Base-by-base conservation (phyloP, 2,329 filamentous ascomycete genomes). In the Metarhizium brunneum region DNA sequence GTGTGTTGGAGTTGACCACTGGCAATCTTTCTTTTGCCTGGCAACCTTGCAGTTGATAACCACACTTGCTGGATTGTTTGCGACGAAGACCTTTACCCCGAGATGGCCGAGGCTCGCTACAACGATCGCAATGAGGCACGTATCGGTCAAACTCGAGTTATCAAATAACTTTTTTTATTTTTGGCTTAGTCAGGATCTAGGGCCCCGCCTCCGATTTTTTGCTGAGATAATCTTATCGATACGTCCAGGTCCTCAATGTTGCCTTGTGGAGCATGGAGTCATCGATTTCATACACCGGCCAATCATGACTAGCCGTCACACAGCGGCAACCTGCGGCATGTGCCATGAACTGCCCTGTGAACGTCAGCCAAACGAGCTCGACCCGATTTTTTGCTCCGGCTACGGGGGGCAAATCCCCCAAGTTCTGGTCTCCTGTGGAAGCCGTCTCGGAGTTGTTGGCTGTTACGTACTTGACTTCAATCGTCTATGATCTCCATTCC, bases 301-400 rank as follows among this genome's bases (percentile, higher is more conserved):
- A 25, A 25, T 25, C 25, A 25, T 4, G 25, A 25, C 25, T 25
- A 25, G 25, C 25, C 25, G 25, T 25, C 25, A 25, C 25, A 25
- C 25, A 4, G 25, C 25, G 25, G 25, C 25, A 25, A 25, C 25
- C 25, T 25, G 25, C 25, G 25, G 25, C 25, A 25, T 25, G 25
- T 25, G 25, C 25, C 25, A 25, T 25, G 25, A 1, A 25, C 25
- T 25, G 25, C 25, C 25, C 25, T 25, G 25, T 25, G 25, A 25
- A 25, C 40, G n/a, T 43, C 8, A 36, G 35, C 11, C 40, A 43
- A 6, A 43, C 40, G 10, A 14, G 42, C 45, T 18, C 43, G 25
- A 25, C 25, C 25, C 25, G 25, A 25, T 30, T 50, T 42, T n/a
- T 45, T 48, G 51, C 57, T 56, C 54, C 49, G 54, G 57, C 52